phyloP scores from a whole-genome alignment of 139 green algal genomes.

The Mychonastes homosphaera region DNA sequence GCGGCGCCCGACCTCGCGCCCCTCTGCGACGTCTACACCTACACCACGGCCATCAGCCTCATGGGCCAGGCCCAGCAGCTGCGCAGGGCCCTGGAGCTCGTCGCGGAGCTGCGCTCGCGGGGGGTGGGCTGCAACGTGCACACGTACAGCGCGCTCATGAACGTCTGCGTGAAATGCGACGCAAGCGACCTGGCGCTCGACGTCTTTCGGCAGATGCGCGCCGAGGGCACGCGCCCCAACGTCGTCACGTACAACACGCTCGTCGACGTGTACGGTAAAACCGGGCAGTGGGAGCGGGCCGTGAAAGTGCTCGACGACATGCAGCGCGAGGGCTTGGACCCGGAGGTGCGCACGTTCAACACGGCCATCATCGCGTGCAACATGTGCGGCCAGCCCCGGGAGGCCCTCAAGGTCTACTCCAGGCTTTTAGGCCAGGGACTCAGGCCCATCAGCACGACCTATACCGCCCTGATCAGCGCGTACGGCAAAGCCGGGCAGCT shows the following conservation, averaged over 20 bases:
- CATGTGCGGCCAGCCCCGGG: constrained; percentile 30
- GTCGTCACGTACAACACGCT: constrained; percentile 36
- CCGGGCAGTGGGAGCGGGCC: constrained; percentile 35
- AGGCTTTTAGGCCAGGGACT: constrained; percentile 40
- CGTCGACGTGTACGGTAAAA: constrained; percentile 41
- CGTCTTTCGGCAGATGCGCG: constrained; percentile 33
- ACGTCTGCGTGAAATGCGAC: constrained; percentile 43
- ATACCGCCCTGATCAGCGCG: constrained; percentile 57
- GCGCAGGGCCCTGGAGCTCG: constrained; percentile 29
- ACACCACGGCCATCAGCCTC: constrained; percentile 43
- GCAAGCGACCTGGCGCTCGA: constrained; percentile 38
- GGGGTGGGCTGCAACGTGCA: constrained; percentile 34
- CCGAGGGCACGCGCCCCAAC: constrained; percentile 23
- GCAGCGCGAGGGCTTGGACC: constrained; percentile 20
- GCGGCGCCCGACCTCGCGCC: constrained; percentile 21
- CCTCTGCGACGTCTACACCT: constrained; percentile 38
- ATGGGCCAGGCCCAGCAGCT: constrained; percentile 41
- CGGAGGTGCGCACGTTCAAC: constrained; percentile 41
- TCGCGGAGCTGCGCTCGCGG: constrained; percentile 35
- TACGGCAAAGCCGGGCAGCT: constrained; percentile 50
- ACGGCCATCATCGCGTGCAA: constrained; percentile 38
- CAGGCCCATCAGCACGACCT: constrained; percentile 56
- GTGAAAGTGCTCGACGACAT: constrained; percentile 36
- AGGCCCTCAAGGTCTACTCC: constrained; percentile 37
- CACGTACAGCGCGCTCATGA: constrained; percentile 49